A percentile compares a stretch with the other conserved stretches of the same genome.
Conservation (phyloP, 768 basidiomycete genomes). For the Termitomyces sp. region DNA sequence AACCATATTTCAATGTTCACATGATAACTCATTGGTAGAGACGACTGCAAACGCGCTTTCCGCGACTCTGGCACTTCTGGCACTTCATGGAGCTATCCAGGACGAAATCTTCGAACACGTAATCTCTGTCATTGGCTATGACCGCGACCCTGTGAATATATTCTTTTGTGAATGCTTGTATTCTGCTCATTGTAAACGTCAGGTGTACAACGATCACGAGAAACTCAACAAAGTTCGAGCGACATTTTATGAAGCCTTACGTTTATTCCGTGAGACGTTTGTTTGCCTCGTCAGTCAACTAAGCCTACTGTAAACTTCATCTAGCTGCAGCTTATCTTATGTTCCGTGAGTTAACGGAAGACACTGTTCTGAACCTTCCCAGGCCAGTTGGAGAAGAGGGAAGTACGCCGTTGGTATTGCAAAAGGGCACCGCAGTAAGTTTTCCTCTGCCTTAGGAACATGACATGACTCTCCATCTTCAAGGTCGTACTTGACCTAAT, state of each 20-base stretch:
- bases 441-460: background rate
- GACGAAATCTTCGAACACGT: conserved; percentile 35
- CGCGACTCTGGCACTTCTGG: conserved; percentile 34
- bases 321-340: conserved; percentile 32
- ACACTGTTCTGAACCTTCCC: conserved; percentile 33
- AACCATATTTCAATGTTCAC: background rate
- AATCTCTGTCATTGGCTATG: conserved; percentile 23
- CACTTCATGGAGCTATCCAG: conserved; percentile 35
- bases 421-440: conserved; percentile 25
- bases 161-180: background rate
- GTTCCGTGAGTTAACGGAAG: conserved; percentile 35
- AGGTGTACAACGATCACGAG: conserved; percentile 33
- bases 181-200: background rate
- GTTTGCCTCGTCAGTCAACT: background rate
- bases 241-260: conserved; percentile 34
- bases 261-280: conserved; percentile 32
- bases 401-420: conserved; percentile 24
- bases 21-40: conserved; percentile 20
- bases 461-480: background rate
- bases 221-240: conserved; percentile 36
- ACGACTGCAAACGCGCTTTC: conserved; percentile 39
- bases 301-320: background rate
- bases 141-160: conserved; percentile 24
- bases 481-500: conserved; percentile 40
- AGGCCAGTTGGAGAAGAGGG: conserved; percentile 35